A percentile compares a stretch with the other conserved stretches of the same genome.
These are phyloP conservation scores for Tylopilus sp. DNA, from an alignment of 768 basidiomycete species.

Conservation along the genomic window DNA sequence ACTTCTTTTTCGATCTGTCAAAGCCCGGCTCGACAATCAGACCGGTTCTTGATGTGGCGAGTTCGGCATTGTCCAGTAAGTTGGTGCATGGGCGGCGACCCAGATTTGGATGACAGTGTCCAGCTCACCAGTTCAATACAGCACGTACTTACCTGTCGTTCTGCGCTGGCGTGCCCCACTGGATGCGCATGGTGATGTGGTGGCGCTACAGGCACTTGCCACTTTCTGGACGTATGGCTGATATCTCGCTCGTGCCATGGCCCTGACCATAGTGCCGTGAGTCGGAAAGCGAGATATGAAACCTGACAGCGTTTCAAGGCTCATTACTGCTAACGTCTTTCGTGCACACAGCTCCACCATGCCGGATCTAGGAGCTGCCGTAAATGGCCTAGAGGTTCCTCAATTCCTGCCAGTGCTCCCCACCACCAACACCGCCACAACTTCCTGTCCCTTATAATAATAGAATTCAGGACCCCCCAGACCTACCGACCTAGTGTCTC, in stretches of 20 bases:
- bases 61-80: no score
- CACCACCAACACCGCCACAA: slow-evolving; percentile 6
- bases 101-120: not conserved
- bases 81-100: no score
- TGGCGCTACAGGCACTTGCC: not conserved
- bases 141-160: not conserved
- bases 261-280: no score
- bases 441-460: not conserved
- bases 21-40: no score
- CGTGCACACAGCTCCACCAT: no score
- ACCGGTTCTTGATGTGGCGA: not conserved
- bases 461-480: not conserved
- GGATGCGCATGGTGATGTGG: not conserved
- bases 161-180: not conserved
- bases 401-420: no score
- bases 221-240: not conserved
- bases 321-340: no score
- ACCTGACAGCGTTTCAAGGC: not conserved
- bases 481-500: not conserved
- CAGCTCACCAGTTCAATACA: not conserved
- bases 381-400: no score
- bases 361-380: no score
- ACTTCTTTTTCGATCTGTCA: not conserved
- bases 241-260: no score
- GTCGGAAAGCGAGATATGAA: no score